Conservation (phyloP, 805 yeast species). For the Hanseniaspora taiwanica region DNA sequence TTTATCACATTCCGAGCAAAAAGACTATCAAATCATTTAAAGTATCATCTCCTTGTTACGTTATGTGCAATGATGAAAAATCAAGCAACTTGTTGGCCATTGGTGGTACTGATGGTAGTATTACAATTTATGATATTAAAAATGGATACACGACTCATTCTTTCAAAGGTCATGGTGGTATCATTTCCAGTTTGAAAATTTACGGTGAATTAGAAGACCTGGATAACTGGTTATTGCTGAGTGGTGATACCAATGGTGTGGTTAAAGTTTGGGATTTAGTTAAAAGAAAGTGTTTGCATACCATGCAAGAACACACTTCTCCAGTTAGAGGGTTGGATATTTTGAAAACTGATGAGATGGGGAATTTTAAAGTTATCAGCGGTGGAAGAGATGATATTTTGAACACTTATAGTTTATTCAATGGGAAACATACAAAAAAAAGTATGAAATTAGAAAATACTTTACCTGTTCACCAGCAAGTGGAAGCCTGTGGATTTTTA, state of each 20-base stretch:
- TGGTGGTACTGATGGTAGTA: slow-evolving; percentile 90
- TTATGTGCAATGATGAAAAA: slow-evolving; percentile 50
- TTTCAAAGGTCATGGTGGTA: slow-evolving; percentile 85
- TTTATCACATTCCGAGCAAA: slow-evolving; percentile 31
- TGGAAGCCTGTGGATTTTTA: slow-evolving; percentile 57
- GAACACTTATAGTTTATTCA: slow-evolving; percentile 35
- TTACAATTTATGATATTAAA: slow-evolving; percentile 83
- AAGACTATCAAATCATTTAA: slow-evolving; percentile 39
- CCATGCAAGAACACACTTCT: slow-evolving; percentile 60
- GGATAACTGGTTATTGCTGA: slow-evolving; percentile 63
- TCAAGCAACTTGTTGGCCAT: slow-evolving; percentile 81
- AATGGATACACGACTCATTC: slow-evolving; percentile 83
- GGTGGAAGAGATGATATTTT: slow-evolving; percentile 82
- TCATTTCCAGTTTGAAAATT: slow-evolving; percentile 64
- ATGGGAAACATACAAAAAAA: slow-evolving; percentile 28
- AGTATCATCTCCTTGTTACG: slow-evolving; percentile 69
- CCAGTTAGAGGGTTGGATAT: slow-evolving; percentile 82
- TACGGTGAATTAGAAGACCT: slow-evolving; percentile 54
- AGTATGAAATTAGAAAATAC: slow-evolving; percentile 44
- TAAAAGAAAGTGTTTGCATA: slow-evolving; percentile 53
- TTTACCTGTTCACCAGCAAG: slow-evolving; percentile 58
- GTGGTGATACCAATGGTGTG: slow-evolving; percentile 49
- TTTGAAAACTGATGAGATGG: slow-evolving; percentile 11
- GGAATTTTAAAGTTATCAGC: slow-evolving; percentile 35
- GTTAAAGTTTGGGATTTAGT: slow-evolving; percentile 52